phyloP scores from a whole-genome alignment of 176 grass and related monocot species.

The Aechmea fasciata region DNA sequence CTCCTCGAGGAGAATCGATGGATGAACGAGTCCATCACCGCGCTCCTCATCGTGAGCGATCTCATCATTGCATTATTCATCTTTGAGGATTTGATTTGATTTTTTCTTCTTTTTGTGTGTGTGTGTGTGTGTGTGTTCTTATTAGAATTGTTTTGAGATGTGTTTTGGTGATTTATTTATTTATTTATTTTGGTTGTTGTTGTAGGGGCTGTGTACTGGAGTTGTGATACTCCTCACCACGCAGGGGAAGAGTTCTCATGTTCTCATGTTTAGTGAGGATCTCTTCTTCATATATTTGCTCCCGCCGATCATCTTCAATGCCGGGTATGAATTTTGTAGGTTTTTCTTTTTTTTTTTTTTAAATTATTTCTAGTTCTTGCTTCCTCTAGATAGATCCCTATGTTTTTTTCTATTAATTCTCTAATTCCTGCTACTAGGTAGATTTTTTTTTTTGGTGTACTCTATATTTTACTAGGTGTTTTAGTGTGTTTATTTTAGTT shows the following conservation, averaged over 20 bases:
- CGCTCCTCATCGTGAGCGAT: conserved; percentile 54
- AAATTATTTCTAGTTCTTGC: not conserved
- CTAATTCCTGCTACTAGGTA: too few species aligned
- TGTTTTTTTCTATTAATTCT: not conserved
- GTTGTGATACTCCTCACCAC: conserved; percentile 48
- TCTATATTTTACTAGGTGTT: too few species aligned
- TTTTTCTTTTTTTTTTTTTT: not conserved
- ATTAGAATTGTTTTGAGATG: not conserved
- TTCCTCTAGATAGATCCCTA: not conserved
- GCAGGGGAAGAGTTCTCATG: conserved; percentile 40
- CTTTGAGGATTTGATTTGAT: not conserved
- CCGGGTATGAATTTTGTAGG: conserved; percentile 32
- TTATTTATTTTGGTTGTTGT: not conserved
- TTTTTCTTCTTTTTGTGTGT: not conserved
- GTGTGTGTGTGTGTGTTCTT: not conserved
- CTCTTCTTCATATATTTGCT: conserved; percentile 85
- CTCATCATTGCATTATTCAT: conserved; percentile 2
- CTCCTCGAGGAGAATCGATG: conserved; percentile 72
- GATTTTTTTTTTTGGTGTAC: too few species aligned
- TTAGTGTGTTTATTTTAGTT: too few species aligned
- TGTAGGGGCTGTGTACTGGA: conserved; percentile 60
- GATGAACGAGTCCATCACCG: conserved; percentile 84
- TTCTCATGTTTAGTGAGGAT: conserved; percentile 69
- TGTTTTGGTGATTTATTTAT: not conserved
- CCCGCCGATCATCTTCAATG: conserved; percentile 78